Conservation (phyloP, 352 stramenopile genomes). For the Phytophthora brassicae region DNA sequence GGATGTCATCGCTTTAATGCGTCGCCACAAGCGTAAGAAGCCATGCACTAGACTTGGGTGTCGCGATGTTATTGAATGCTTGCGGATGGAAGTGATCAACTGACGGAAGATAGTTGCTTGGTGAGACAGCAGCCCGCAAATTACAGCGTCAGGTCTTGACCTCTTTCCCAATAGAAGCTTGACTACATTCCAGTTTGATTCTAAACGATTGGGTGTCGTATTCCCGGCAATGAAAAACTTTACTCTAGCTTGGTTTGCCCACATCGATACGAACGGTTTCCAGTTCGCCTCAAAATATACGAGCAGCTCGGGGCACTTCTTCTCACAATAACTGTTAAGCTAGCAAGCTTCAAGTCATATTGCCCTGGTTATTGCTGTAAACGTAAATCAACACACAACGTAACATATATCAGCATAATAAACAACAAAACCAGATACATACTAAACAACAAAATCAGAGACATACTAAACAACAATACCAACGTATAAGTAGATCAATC, state of each 20-base stretch:
- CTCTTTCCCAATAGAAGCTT: slow-evolving; percentile 17
- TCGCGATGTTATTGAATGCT: slow-evolving; percentile 1
- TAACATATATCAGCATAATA: background rate
- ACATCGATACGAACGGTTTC: slow-evolving; percentile 15
- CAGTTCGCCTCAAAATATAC: slow-evolving; percentile 8
- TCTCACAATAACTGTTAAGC: background rate
- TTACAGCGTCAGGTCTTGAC: background rate
- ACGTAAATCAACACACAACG: background rate
- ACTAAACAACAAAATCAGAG: too few relatives aligned
- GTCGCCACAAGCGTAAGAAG: background rate
- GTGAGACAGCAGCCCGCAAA: background rate
- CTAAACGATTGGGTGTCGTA: slow-evolving; percentile 23
- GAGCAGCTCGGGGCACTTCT: background rate
- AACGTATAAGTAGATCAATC: slow-evolving; percentile 7
- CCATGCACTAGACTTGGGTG: background rate
- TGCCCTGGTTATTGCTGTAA: background rate
- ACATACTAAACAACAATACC: too few relatives aligned
- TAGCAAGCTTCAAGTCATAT: background rate
- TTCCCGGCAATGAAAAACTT: slow-evolving; percentile 17
- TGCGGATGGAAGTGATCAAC: background rate
- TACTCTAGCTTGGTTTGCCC: slow-evolving; percentile 8
- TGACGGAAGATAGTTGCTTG: slow-evolving; percentile 1
- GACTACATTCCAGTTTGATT: slow-evolving; percentile 18
- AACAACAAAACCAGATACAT: background rate
- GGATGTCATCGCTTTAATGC: background rate